These are phyloP conservation scores for Jatropha podagrica DNA, from an alignment of 441 rosid genomes.

Conservation along the genomic window DNA sequence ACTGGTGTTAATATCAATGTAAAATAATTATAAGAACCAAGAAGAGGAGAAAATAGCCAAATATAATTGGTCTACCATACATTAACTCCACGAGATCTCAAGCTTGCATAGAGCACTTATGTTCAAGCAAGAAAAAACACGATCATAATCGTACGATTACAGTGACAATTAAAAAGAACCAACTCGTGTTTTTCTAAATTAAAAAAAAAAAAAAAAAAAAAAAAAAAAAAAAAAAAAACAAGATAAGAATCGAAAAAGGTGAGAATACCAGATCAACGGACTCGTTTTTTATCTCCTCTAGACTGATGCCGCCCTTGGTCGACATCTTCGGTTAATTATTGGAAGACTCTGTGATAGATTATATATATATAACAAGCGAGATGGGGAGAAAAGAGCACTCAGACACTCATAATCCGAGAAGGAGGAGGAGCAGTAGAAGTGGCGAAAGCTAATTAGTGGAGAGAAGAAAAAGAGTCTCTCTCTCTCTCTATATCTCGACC, in stretches of 20 bases:
- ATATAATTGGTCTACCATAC: too few relatives aligned
- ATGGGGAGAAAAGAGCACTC: neutral
- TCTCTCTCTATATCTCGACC: neutral
- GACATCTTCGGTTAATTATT: constrained; percentile 21
- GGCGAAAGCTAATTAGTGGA: neutral
- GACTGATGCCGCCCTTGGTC: constrained; percentile 42
- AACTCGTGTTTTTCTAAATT: neutral
- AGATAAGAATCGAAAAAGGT: neutral
- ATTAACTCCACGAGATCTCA: too few relatives aligned
- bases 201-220: too few relatives aligned
- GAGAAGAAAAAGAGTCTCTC: neutral
- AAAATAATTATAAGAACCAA: too few relatives aligned
- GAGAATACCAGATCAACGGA: constrained; percentile 75
- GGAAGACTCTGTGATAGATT: neutral
- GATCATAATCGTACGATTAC: too few relatives aligned
- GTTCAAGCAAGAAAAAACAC: too few relatives aligned
- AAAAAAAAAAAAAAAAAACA: too few relatives aligned
- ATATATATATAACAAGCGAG: neutral
- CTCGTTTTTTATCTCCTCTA: constrained; percentile 77
- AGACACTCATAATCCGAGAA: neutral
- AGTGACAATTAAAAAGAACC: too few relatives aligned
- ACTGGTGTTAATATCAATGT: too few relatives aligned
- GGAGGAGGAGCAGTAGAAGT: neutral
- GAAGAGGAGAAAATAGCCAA: too few relatives aligned
- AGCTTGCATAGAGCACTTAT: too few relatives aligned